Evolutionary conservation across 257 asterid species (phyloP), one percentile per base, ranked within the genome.

Genomic region (Plantago elongata): DNA sequence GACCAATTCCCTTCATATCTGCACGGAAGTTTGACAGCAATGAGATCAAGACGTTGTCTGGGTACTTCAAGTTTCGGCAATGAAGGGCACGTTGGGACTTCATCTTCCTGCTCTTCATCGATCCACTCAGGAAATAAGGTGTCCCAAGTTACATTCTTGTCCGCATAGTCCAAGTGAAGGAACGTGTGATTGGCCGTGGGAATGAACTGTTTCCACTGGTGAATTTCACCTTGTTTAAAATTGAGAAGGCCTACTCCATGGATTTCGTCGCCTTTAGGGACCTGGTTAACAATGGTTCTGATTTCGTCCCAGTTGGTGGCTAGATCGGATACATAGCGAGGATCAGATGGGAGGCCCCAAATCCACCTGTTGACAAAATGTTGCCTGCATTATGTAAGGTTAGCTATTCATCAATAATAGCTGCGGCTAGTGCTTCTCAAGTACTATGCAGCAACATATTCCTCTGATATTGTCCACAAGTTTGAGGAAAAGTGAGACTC

Each of bases 51-150:
- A n/a, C 88, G 76, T 22, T 64, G 75, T 27, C 67, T 65, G 27
- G 95, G 94, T 1, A 84, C 75, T 17, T 80, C 70, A 5, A 84
- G 61, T 30, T 64, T 70, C 4, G 98, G 98, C 1, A 88, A 64
- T 0, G 86, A 68, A 4, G 98, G 95, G 69, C 96, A 90, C 15
- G 69, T 81, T 4, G 96, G 98, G 22, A 88, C 78, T 7, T 74
- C 88, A 4, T 69, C 78, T 38, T 87, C 90, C 63, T 90, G 94
- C 40, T 90, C 98, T 68, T 90, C 96, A 54, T 90, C 98, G 45
- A 90, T 90, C 98, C 98, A 90, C 67, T 90, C 98, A 0, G 98
- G 96, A 58, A 80, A 90, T 54, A 91, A 64, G 3, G 72, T 27
- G 0, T 82, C 92, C 98, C 98, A 88, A 0, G 95, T 88, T 12